Conservation (phyloP, 2,329 filamentous ascomycete genomes). For the Penicillium brasilianum region DNA sequence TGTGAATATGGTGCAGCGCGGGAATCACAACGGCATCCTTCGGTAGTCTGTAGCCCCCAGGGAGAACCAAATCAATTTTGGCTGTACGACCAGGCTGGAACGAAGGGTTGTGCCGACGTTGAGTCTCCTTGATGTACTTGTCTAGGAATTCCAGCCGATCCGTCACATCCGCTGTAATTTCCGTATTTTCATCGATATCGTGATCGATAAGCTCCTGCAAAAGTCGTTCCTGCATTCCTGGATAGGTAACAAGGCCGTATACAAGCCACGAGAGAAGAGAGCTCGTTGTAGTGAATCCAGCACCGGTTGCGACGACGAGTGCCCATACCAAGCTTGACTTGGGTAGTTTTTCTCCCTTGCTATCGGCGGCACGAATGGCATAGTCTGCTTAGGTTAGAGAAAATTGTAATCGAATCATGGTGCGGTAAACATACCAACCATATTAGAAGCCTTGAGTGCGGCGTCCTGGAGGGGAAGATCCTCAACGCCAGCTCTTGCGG, state of each 20-base stretch:
- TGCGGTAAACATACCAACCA: slow-evolving; percentile 43
- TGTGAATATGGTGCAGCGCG: slow-evolving; percentile 53
- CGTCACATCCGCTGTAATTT: slow-evolving; percentile 55
- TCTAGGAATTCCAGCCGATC: slow-evolving; percentile 53
- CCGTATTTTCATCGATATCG: slow-evolving; percentile 50
- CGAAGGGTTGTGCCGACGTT: slow-evolving; percentile 64
- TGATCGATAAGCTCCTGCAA: slow-evolving; percentile 63
- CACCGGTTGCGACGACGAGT: slow-evolving; percentile 60
- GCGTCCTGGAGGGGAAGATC: slow-evolving; percentile 50
- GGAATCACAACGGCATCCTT: slow-evolving; percentile 60
- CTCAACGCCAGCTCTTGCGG: slow-evolving; percentile 29
- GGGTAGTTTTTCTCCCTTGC: slow-evolving; percentile 60
- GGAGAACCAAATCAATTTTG: slow-evolving; percentile 61
- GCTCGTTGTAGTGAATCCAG: slow-evolving; percentile 66
- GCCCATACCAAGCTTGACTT: slow-evolving; percentile 46
- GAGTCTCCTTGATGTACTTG: slow-evolving; percentile 63
- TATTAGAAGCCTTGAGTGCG: slow-evolving; percentile 46
- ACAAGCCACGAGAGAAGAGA: slow-evolving; percentile 64
- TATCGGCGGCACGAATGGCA: slow-evolving; percentile 58
- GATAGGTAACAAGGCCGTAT: slow-evolving; percentile 60
- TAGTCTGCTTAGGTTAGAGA: slow-evolving; percentile 50
- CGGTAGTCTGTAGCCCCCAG: slow-evolving; percentile 64
- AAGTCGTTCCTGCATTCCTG: slow-evolving; percentile 61
- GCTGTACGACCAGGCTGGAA: slow-evolving; percentile 66
- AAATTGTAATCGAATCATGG: rapidly evolving